These are phyloP conservation scores for Xylaria sp. DNA, from an alignment of 2,329 filamentous ascomycete genomes.

Conservation along the genomic window DNA sequence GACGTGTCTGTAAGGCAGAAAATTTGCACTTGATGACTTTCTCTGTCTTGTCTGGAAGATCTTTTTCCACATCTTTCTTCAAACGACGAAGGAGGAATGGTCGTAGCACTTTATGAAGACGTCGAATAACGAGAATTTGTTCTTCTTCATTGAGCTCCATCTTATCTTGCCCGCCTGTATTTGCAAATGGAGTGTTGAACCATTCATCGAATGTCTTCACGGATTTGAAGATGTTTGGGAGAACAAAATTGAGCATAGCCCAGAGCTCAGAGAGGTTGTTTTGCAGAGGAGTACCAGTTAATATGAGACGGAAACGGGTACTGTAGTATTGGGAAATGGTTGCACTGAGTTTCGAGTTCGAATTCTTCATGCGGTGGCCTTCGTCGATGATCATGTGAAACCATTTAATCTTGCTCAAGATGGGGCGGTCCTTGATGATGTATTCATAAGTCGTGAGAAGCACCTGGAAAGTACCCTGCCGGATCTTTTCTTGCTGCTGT, in stretches of 20 bases:
- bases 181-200: slow-evolving; percentile 99
- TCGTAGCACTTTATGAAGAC: slow-evolving; percentile 95
- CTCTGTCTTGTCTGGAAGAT: slow-evolving; percentile 97
- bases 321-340: slow-evolving; percentile 96
- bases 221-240: slow-evolving; percentile 99
- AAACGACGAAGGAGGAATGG: slow-evolving; percentile 97
- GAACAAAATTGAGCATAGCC: slow-evolving; percentile 97
- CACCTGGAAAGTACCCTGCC: slow-evolving; percentile 95
- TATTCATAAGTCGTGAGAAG: slow-evolving; percentile 98
- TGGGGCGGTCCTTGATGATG: slow-evolving; percentile 97
- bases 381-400: slow-evolving; percentile 99
- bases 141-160: slow-evolving; percentile 99
- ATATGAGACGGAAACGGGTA: slow-evolving; percentile 93
- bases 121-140: slow-evolving; percentile 95
- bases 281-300: slow-evolving; percentile 96
- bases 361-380: slow-evolving; percentile 99
- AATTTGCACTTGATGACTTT: slow-evolving; percentile 99
- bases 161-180: slow-evolving; percentile 96
- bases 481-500: slow-evolving; percentile 90
- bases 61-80: slow-evolving; percentile 99
- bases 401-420: slow-evolving; percentile 99
- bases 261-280: slow-evolving; percentile 97
- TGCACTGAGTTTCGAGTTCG: slow-evolving; percentile 92
- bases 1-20: slow-evolving; percentile 88
- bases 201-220: slow-evolving; percentile 99